Conservation (phyloP, 2,329 filamentous ascomycete species). For the Hymenoscyphus linearis region DNA sequence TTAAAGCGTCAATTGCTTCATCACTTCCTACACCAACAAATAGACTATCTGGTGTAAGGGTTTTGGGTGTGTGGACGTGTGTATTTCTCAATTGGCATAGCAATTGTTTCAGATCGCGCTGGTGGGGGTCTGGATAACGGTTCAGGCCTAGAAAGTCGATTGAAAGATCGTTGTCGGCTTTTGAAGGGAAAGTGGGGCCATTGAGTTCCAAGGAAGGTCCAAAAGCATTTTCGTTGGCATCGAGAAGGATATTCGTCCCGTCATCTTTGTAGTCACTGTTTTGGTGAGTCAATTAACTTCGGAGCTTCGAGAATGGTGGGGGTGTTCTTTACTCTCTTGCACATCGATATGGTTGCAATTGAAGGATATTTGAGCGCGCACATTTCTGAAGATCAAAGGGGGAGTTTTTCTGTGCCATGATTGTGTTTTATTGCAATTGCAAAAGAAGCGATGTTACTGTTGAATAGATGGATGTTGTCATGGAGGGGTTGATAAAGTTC, state of each 20-base stretch:
- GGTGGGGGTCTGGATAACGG: conserved; percentile 95
- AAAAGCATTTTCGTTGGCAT: conserved; percentile 97
- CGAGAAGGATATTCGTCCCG: conserved; percentile 89
- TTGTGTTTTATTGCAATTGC: not conserved
- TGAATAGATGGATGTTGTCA: not conserved
- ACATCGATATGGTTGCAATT: conserved; percentile 73
- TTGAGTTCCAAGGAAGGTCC: conserved; percentile 68
- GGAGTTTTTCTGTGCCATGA: conserved; percentile 37
- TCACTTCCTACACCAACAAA: conserved; percentile 96
- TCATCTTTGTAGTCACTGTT: conserved; percentile 96
- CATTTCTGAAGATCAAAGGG: conserved; percentile 70
- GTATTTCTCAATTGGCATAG: conserved; percentile 87
- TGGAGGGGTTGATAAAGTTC: not conserved
- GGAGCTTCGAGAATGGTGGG: conserved; percentile 5
- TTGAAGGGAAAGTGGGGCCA: conserved; percentile 35
- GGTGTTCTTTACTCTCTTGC: conserved; percentile 64
- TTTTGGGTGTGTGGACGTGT: conserved; percentile 68
- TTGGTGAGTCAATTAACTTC: conserved; percentile 30
- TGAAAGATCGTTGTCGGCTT: conserved; percentile 44
- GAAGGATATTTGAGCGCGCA: conserved; percentile 70
- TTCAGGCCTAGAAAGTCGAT: conserved; percentile 79
- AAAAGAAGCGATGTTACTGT: not conserved
- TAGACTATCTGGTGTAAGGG: conserved; percentile 72
- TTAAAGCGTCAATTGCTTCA: conserved; percentile 90
- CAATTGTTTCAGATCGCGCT: conserved; percentile 75